phyloP scores from a whole-genome alignment of 2,329 filamentous ascomycete species.

The Bipolaris oryzae region DNA sequence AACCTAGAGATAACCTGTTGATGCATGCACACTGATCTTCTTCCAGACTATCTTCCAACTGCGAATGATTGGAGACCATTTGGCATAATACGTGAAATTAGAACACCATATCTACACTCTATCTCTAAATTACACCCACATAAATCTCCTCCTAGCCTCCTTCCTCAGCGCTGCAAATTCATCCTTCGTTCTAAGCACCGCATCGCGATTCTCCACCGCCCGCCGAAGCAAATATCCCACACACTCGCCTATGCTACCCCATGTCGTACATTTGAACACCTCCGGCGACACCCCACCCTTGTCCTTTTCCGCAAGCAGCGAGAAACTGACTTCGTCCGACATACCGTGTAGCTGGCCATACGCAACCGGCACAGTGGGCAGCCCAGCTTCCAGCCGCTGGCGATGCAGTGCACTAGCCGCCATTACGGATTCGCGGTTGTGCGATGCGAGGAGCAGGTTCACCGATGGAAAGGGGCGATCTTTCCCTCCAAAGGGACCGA shows the following conservation, averaged over 20 bases:
- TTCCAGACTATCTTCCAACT: no score
- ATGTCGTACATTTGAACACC: conserved; percentile 63
- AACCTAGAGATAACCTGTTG: no score
- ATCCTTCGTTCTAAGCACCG: conserved; percentile 55
- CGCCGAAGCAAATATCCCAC: conserved; percentile 71
- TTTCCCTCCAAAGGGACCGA: conserved; percentile 28
- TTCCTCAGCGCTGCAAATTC: conserved; percentile 36
- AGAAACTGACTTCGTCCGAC: conserved; percentile 85
- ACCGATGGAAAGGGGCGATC: conserved; percentile 49
- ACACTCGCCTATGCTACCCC: conserved; percentile 71
- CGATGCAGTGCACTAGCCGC: conserved; percentile 56
- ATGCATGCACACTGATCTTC: no score
- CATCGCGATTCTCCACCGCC: conserved; percentile 66
- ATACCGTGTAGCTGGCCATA: conserved; percentile 92
- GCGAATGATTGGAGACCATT: no score
- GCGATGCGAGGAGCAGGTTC: conserved; percentile 76
- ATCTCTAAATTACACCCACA: conserved; percentile 11
- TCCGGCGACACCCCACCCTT: conserved; percentile 48
- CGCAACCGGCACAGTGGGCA: conserved; percentile 57
- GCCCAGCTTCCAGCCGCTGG: conserved; percentile 41
- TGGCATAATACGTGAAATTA: neutral
- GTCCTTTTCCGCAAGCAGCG: conserved; percentile 33
- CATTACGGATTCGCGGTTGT: conserved; percentile 77
- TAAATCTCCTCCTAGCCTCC: conserved; percentile 33
- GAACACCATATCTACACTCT: neutral